phyloP scores from a whole-genome alignment of 768 basidiomycete genomes.

The Termitomyces heimii region DNA sequence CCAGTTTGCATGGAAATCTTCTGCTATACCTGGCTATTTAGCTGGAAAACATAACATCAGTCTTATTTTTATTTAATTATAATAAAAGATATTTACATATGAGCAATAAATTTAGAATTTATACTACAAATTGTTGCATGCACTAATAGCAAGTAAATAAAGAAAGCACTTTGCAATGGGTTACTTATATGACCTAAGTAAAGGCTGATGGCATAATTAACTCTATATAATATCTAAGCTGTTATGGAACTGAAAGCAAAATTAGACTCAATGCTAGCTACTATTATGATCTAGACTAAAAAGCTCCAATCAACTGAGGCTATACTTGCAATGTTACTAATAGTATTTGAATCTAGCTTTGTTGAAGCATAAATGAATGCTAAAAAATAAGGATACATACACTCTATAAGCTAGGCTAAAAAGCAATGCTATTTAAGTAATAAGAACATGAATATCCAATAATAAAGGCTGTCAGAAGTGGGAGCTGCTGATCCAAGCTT shows the following conservation, averaged over 20 bases:
- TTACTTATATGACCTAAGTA: background rate
- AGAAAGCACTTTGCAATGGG: conserved; percentile 48
- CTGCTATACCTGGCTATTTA: background rate
- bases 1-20: background rate
- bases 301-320: conserved; percentile 66
- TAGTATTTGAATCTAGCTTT: conserved; percentile 37
- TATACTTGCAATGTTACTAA: conserved; percentile 43
- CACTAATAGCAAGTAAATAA: conserved; percentile 49
- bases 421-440: conserved; percentile 55
- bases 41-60: too few relatives aligned
- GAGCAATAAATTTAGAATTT: conserved; percentile 58
- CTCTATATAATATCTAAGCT: conserved; percentile 39
- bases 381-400: conserved; percentile 28
- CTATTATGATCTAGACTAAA: conserved; percentile 60
- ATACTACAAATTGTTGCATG: conserved; percentile 66
- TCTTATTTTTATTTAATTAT: too few relatives aligned
- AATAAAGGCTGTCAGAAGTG: conserved; percentile 73
- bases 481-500: conserved; percentile 71
- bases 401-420: conserved; percentile 66
- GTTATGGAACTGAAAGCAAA: conserved; percentile 34
- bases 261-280: conserved; percentile 48
- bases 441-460: conserved; percentile 60
- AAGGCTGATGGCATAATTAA: background rate
- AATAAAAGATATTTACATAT: conserved; percentile 66
- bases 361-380: background rate